Evolutionary conservation across 73 alveolate genomes (phyloP), one percentile per base, ranked within the genome.

Genomic region (Tetrahymena borealis): DNA sequence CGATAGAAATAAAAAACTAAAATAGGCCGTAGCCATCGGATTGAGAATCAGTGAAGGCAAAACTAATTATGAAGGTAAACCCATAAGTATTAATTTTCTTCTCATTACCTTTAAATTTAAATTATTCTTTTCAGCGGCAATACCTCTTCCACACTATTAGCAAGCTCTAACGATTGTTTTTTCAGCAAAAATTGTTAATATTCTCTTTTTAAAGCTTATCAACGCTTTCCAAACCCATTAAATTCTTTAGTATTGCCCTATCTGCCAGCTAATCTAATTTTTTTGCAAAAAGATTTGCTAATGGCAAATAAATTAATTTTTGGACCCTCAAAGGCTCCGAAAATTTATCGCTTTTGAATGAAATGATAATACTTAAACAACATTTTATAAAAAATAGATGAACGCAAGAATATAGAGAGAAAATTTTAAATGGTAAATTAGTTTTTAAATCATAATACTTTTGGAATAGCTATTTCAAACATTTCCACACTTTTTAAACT

Each of bases 21-120:
- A 60, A 60, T 60, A 60, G 85, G 85, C 85, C n/a, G 85, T 60
- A 60, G 85, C n/a, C 28, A 60, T 60, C 85, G 85, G 85, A 60
- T 60, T 60, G 31, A 60, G 85, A 35, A 60, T 60, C 85, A 60
- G 85, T 15, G 85, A 60, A 35, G 85, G 85, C 85, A 60, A 60
- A 60, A 60, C 37, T 35, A 60, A 35, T 60, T 60, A 60, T 35
- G 85, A 60, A 60, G 85, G 85, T 60, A 60, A 60, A 60, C n/a
- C n/a, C 28, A 24, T 18, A 60, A 11, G n/a, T 9, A 60, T 20
- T 60, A 60, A 24, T 60, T 35, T 60, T 35, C 28, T 60, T 35
- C 28, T 6, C 0, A 18, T 60, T 60, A 60, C 28, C 85, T 60
- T 60, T 16, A 60, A 60, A 60, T 60, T 60, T 60, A 60, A 60